Evolutionary conservation across 345 rosid species (phyloP).

Genomic region (Aquilaria sinensis): DNA sequence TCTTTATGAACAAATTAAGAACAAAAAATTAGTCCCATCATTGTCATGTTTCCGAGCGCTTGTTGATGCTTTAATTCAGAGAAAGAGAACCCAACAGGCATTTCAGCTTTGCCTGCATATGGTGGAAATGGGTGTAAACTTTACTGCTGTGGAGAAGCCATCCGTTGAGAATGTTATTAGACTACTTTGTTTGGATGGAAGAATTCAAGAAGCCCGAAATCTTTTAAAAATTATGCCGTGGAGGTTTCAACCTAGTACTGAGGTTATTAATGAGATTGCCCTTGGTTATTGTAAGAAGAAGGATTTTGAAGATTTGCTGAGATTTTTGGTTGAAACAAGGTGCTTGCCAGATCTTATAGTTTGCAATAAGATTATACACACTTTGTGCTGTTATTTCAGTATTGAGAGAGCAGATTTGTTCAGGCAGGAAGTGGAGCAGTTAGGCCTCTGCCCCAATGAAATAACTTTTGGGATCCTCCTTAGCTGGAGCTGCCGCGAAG

Average conservation of each 20-base stretch:
- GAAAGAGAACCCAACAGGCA: constrained; percentile 39
- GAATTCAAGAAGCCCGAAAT: constrained; percentile 58
- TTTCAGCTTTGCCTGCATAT: constrained; percentile 47
- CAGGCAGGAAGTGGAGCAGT: constrained; percentile 43
- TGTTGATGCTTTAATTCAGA: constrained; percentile 39
- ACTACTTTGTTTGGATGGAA: constrained; percentile 55
- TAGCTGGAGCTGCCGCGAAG: constrained; percentile 60
- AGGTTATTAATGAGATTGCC: constrained; percentile 40
- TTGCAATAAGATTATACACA: constrained; percentile 56
- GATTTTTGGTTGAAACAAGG: constrained; percentile 42
- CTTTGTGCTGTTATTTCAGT: constrained; percentile 45
- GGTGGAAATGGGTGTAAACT: constrained; percentile 26
- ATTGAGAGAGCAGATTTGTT: constrained; percentile 46
- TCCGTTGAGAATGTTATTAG: constrained; percentile 35
- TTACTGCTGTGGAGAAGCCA: constrained; percentile 21
- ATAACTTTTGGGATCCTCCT: constrained; percentile 65
- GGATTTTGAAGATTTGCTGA: constrained; percentile 65
- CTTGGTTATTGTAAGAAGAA: constrained; percentile 60
- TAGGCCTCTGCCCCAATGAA: constrained; percentile 55
- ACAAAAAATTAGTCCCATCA: constrained; percentile 34
- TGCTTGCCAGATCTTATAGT: constrained; percentile 33
- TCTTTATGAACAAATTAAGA: constrained; percentile 47
- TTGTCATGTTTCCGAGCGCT: constrained; percentile 35
- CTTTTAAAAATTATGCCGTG: constrained; percentile 39
- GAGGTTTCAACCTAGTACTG: constrained; percentile 35